Conservation (phyloP, 1,139 yeast species). For the Diutina catenulata region DNA sequence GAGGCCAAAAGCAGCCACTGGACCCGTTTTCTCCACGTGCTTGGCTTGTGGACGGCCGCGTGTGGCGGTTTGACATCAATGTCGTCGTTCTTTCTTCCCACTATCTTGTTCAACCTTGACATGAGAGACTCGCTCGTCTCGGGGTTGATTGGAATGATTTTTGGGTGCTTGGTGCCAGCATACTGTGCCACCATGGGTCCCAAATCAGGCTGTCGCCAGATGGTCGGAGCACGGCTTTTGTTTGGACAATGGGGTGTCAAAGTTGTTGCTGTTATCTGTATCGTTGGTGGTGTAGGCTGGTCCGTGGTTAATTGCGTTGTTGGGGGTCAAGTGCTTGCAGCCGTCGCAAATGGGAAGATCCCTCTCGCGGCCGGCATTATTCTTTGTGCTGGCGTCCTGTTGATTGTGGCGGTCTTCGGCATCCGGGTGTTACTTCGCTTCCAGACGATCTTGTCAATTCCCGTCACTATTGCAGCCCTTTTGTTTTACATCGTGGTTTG, state of each 20-base stretch:
- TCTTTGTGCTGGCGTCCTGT: slow-evolving; percentile 17
- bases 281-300: slow-evolving; percentile 31
- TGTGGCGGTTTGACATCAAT: slow-evolving; percentile 30
- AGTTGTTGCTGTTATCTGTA: slow-evolving; percentile 21
- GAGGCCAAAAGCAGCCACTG: slow-evolving; percentile 7
- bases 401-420: slow-evolving; percentile 24
- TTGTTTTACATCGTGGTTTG: slow-evolving; percentile 16
- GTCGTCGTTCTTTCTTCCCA: slow-evolving; percentile 27
- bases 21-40: slow-evolving; percentile 12
- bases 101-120: slow-evolving; percentile 19
- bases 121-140: slow-evolving; percentile 19
- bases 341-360: slow-evolving; percentile 15
- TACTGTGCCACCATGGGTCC: slow-evolving; percentile 31
- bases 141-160: slow-evolving; percentile 19
- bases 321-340: slow-evolving; percentile 24
- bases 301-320: slow-evolving; percentile 28
- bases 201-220: slow-evolving; percentile 29
- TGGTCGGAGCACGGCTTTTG: slow-evolving; percentile 27
- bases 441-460: slow-evolving; percentile 15
- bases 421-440: slow-evolving; percentile 16
- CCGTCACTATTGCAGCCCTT: slow-evolving; percentile 13
- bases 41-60: slow-evolving; percentile 26
- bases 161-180: slow-evolving; percentile 30
- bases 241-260: slow-evolving; percentile 31
- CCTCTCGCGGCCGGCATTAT: slow-evolving; percentile 22